Evolutionary conservation across 768 basidiomycete genomes (phyloP), one percentile per base, ranked within the genome.

Genomic region (Dacryopinax primogenitus): DNA sequence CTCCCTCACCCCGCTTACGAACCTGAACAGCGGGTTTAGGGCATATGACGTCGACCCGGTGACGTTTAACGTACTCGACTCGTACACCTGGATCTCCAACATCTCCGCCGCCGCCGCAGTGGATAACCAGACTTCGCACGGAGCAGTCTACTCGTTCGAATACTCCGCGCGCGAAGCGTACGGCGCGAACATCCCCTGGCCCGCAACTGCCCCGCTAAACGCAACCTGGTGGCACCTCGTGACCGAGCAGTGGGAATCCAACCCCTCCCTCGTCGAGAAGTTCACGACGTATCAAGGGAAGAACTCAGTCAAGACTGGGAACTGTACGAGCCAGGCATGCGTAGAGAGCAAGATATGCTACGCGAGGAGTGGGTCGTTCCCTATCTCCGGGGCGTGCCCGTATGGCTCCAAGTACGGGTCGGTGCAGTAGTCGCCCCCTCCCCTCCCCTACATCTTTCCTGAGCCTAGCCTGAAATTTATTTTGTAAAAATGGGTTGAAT

Each of bases 171-270:
- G 72, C 0, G 51, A 68, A 16, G 61, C 61, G 26, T 73, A 73
- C 66, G 66, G 64, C 21, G 21, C 39, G 9, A 34, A 58, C 18
- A 63, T 35, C 37, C 66, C 67, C 0, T 36, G 65, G 16, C 37
- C 30, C 26, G 64, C 67, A 3, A 37, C 21, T 12, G 65, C 62
- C 15, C 65, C 67, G 4, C 65, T 73, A 16, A 66, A 70, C 62
- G 71, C 68, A 12, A 64, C 70, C 15, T 73, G 72, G 66, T 73
- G 71, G 71, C 72, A 73, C 62, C 58, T 65, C n/a, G 66, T 71
- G 1, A 70, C 71, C 2, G 69, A 71, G 62, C 36, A 44, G 28
- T 39, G 67, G n/a, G 67, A 64, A 34, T 32, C 51, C 13, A 62
- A 68, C 33, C 34, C 47, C 13, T n/a, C 23, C 37, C 62, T 64